Conservation (phyloP, 2,329 filamentous ascomycete species). For the Paramyrothecium roridum region DNA sequence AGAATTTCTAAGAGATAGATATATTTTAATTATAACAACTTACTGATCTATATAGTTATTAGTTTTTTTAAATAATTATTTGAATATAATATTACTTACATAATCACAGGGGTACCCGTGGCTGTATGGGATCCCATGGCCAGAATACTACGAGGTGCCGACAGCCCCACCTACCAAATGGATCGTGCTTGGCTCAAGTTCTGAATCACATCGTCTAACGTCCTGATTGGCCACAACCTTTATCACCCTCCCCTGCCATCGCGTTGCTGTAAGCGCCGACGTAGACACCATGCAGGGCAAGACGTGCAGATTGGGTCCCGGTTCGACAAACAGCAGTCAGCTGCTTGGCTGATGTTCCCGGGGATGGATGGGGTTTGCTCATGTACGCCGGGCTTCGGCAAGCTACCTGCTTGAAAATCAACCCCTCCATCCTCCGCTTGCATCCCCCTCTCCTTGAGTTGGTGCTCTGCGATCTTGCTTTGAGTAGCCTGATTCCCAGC, state of each 20-base stretch:
- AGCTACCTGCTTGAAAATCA: not conserved
- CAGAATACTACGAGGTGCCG: too few species aligned
- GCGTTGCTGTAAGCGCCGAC: slow-evolving; percentile 26
- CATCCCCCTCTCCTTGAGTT: slow-evolving; percentile 1
- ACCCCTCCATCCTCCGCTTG: not conserved
- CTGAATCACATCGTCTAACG: too few species aligned
- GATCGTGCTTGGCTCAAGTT: too few species aligned
- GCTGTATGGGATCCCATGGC: too few species aligned
- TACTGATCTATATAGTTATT: too few species aligned
- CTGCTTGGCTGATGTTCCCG: slow-evolving; percentile 4
- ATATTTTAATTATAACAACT: too few species aligned
- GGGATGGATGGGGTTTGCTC: slow-evolving; percentile 2
- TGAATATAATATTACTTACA: too few species aligned
- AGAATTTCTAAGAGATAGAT: too few species aligned
- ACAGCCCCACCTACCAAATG: too few species aligned
- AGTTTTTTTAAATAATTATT: too few species aligned
- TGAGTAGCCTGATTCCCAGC: not conserved
- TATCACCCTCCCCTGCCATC: slow-evolving; percentile 17
- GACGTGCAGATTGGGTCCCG: slow-evolving; percentile 18
- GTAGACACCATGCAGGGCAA: slow-evolving; percentile 14
- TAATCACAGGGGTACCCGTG: too few species aligned
- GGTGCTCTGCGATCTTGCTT: not conserved
- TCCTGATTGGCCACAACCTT: slow-evolving; percentile 17
- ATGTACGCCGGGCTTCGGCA: not conserved
- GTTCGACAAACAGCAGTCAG: not conserved